Evolutionary conservation across 1,284 basidiomycete species (phyloP).

Genomic region (Boletellus sp.): DNA sequence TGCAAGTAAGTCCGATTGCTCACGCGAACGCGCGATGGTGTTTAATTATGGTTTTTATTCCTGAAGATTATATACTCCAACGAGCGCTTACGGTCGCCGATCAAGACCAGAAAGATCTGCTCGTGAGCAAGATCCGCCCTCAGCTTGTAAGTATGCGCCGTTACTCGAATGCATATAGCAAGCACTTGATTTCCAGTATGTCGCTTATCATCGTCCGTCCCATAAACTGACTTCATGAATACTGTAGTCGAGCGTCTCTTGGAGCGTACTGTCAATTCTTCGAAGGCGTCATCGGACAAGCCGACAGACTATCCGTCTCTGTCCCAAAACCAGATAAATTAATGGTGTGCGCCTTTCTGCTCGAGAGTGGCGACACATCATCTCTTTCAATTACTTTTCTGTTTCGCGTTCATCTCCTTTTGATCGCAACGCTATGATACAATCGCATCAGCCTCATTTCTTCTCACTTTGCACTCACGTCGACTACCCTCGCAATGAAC

Average conservation of each 20-base stretch:
- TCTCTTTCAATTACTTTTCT: slow-evolving; percentile 7
- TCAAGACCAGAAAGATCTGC: slow-evolving; percentile 63
- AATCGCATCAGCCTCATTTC: slow-evolving; percentile 30
- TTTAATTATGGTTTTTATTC: slow-evolving; percentile 2
- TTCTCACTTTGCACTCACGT: slow-evolving; percentile 31
- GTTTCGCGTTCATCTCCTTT: slow-evolving; percentile 12
- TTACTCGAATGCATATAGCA: slow-evolving; percentile 69
- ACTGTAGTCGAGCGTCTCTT: slow-evolving; percentile 65
- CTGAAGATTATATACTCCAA: slow-evolving; percentile 77
- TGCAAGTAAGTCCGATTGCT: slow-evolving; percentile 59
- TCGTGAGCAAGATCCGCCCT: slow-evolving; percentile 62
- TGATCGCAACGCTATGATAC: slow-evolving; percentile 40
- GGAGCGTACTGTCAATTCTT: slow-evolving; percentile 37
- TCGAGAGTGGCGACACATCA: slow-evolving; percentile 10
- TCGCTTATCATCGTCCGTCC: slow-evolving; percentile 9
- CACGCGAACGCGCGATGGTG: neutral
- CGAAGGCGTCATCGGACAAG: slow-evolving; percentile 25
- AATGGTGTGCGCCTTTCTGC: slow-evolving; percentile 4
- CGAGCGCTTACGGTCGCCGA: slow-evolving; percentile 70
- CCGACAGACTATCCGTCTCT: slow-evolving; percentile 33
- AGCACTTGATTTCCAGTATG: slow-evolving; percentile 78
- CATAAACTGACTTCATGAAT: slow-evolving; percentile 6
- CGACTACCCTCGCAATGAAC: slow-evolving; percentile 35
- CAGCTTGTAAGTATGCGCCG: slow-evolving; percentile 70
- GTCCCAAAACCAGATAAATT: slow-evolving; percentile 21